Evolutionary conservation across 1,284 basidiomycete genomes (phyloP), one percentile per base, ranked within the genome.

Genomic region (Entoloma clypeatum): DNA sequence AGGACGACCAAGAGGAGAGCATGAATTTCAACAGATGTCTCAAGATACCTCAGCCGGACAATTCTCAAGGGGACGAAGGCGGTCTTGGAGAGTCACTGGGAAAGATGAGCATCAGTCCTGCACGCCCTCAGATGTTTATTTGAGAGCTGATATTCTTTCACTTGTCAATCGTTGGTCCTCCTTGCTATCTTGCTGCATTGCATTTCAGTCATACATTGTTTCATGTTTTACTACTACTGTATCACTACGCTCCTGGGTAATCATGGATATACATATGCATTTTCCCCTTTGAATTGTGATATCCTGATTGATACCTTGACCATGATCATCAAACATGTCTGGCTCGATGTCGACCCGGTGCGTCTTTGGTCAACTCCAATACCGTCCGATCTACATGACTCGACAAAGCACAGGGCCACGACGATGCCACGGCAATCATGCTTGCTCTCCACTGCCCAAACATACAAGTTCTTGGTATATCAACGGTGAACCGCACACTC

Each of bases 391-490:
- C 25, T 4, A 2, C 4, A 21, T 13, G 47, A 8, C 30, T 40
- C 18, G 14, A 18, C 11, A 17, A 27, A 1, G 13, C 28, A 31
- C 47, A 88, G 86, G 89, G 89, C 9, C 89, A 92, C 53, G 89
- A 92, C 54, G 89, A 92, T 65, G 88, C 85, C 4, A 81, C 79
- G 4, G 87, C 87, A 2, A 81, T 92, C 42, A 63, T 91, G 54
- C 65, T 92, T 11, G 86, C 86, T 1, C 57, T 84, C 2, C 77
- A 88, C 51, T 69, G 71, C 9, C 67, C 73, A 1, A 71, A 79
- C 43, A 71, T 91, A 40, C 61, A 72, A 23, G 72, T 92, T 10
- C 61, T 90, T 3, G 89, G 89, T 0, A 65, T 92, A n/a, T 91
- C 87, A 1, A 87, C 86, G 16, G 88, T 87, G 59, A 51, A 67